Conservation (phyloP, 768 basidiomycete species). For the Tephrocybe sp. region DNA sequence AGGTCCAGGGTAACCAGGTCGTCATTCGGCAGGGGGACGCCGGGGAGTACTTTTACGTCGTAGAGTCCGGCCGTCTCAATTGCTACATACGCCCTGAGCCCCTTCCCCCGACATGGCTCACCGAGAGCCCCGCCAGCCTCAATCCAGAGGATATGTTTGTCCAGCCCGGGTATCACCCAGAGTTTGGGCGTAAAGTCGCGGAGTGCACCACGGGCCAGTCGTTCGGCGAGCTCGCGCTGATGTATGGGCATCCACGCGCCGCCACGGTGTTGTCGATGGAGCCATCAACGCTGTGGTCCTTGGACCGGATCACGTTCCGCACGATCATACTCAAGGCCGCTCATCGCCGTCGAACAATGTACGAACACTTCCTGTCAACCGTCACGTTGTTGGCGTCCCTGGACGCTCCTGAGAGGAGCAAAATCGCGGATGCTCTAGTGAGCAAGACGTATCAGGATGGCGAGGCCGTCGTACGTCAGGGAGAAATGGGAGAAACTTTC, state of each 20-base stretch:
- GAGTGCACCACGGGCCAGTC: conserved; percentile 83
- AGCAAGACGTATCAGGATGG: conserved; percentile 82
- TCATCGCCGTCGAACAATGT: conserved; percentile 89
- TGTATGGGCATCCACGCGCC: conserved; percentile 97
- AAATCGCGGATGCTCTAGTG: conserved; percentile 94
- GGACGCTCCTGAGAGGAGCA: conserved; percentile 87
- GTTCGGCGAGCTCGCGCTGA: conserved; percentile 95
- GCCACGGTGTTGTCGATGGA: conserved; percentile 90
- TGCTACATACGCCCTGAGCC: conserved; percentile 78
- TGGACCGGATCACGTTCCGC: conserved; percentile 97
- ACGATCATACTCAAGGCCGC: conserved; percentile 96
- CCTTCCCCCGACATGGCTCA: conserved; percentile 58
- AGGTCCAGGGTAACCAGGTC: conserved; percentile 71
- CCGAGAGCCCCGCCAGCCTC: conserved; percentile 38
- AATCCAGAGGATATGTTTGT: conserved; percentile 53
- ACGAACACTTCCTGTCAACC: conserved; percentile 92
- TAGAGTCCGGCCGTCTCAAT: conserved; percentile 84
- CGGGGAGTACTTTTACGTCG: conserved; percentile 97
- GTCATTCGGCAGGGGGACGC: conserved; percentile 97
- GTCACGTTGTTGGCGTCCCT: conserved; percentile 87
- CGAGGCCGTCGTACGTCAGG: conserved; percentile 85
- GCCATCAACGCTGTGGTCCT: conserved; percentile 84
- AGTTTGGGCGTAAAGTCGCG: conserved; percentile 79
- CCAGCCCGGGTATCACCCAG: conserved; percentile 66
- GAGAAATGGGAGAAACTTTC: conserved; percentile 96